phyloP scores from a whole-genome alignment of 441 rosid species.

The Jatropha multifida region DNA sequence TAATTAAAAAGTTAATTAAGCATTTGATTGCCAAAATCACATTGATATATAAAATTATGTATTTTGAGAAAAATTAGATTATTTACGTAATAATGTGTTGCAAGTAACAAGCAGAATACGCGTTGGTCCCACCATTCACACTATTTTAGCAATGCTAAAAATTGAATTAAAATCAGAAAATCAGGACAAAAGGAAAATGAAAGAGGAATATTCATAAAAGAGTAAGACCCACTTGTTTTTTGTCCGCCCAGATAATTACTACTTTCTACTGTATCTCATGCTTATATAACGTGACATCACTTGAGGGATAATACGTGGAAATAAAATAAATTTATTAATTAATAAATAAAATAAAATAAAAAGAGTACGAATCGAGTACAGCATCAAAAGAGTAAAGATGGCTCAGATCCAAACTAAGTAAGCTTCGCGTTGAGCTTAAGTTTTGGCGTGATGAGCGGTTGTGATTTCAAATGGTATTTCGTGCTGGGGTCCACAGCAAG shows the following conservation, averaged over 20 bases:
- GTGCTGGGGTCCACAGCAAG: conserved; percentile 22
- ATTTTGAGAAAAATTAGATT: too few species aligned
- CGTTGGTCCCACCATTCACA: background rate
- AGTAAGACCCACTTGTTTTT: background rate
- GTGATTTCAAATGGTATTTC: conserved; percentile 24
- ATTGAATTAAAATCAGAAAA: background rate
- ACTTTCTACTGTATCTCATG: conserved; percentile 10
- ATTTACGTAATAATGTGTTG: background rate
- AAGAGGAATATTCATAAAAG: background rate
- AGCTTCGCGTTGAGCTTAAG: conserved; percentile 17
- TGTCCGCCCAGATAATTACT: background rate
- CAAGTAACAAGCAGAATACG: background rate
- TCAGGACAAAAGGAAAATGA: background rate
- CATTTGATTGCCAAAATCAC: too few species aligned
- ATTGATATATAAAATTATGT: too few species aligned
- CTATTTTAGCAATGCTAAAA: background rate
- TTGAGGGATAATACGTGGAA: conserved; percentile 6
- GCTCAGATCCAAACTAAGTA: background rate
- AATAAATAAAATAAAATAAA: too few species aligned
- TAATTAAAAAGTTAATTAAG: too few species aligned
- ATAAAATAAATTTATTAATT: background rate
- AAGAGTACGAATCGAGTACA: conserved; percentile 14
- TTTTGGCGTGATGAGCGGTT: conserved; percentile 38
- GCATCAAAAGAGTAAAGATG: background rate
- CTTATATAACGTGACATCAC: conserved; percentile 26